Conservation (phyloP, 805 yeast genomes). For the Candida gorgasii region DNA sequence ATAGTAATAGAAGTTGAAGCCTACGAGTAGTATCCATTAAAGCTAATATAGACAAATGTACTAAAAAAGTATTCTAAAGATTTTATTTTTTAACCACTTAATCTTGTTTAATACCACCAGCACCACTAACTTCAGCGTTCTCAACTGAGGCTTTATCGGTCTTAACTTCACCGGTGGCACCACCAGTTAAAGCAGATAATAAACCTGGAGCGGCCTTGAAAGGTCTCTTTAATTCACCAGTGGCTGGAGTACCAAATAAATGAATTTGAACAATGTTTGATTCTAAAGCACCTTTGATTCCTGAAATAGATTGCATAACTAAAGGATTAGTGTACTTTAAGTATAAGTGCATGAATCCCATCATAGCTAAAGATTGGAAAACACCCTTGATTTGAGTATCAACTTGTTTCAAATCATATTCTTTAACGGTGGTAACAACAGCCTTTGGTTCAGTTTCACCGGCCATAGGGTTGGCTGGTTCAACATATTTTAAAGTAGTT, state of each 20-base stretch:
- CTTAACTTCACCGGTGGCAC: slow-evolving; percentile 48
- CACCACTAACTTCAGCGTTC: slow-evolving; percentile 80
- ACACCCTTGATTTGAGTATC: slow-evolving; percentile 77
- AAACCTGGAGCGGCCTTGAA: slow-evolving; percentile 74
- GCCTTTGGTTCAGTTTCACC: slow-evolving; percentile 74
- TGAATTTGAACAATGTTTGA: slow-evolving; percentile 90
- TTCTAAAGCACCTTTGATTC: slow-evolving; percentile 88
- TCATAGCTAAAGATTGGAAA: slow-evolving; percentile 90
- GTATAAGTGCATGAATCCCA: slow-evolving; percentile 97
- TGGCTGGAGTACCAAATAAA: slow-evolving; percentile 75
- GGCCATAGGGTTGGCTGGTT: slow-evolving; percentile 76
- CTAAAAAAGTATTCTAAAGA: not conserved
- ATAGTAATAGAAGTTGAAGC: no score
- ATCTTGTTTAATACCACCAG: slow-evolving; percentile 88
- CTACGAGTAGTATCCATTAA: no score
- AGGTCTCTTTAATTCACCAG: slow-evolving; percentile 94
- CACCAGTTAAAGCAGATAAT: slow-evolving; percentile 64
- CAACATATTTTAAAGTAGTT: slow-evolving; percentile 88
- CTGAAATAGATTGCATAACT: slow-evolving; percentile 89
- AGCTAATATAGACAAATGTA: no score
- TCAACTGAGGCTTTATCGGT: slow-evolving; percentile 88
- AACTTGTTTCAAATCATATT: slow-evolving; percentile 89
- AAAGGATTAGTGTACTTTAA: slow-evolving; percentile 97
- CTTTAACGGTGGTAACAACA: slow-evolving; percentile 89
- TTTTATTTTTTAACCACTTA: slow-evolving; percentile 30